phyloP scores from a whole-genome alignment of 352 stramenopile genomes.

The Halophytophthora batemanensis region DNA sequence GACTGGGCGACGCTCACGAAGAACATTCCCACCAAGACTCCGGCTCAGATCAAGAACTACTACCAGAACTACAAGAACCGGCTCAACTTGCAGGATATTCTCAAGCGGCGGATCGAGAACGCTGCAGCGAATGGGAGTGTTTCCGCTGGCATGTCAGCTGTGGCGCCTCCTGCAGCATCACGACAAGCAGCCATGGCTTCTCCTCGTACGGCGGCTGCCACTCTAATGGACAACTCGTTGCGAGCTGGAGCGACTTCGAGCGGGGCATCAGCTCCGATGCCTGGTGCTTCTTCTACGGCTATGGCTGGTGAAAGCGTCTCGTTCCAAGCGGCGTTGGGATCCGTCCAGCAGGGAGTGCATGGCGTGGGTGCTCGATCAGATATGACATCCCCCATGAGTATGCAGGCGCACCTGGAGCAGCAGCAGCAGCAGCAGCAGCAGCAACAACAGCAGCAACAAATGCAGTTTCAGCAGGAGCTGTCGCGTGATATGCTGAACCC shows the following conservation, averaged over 20 bases:
- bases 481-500: constrained; percentile 42
- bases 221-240: constrained; percentile 30
- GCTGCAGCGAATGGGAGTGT: constrained; percentile 22
- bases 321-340: constrained; percentile 32
- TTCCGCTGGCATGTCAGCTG: constrained; percentile 8
- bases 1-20: constrained; percentile 86
- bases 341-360: constrained; percentile 30
- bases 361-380: constrained; percentile 27
- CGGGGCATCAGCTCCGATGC: constrained; percentile 19
- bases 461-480: constrained; percentile 28
- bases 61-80: constrained; percentile 94
- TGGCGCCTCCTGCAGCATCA: constrained; percentile 1
- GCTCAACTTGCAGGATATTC: constrained; percentile 83
- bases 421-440: constrained; percentile 7
- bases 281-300: constrained; percentile 18
- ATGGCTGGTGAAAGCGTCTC: constrained; percentile 25
- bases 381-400: constrained; percentile 24
- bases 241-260: constrained; percentile 18
- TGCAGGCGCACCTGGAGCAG: no score
- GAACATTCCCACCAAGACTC: constrained; percentile 87
- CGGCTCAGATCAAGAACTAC: constrained; percentile 91
- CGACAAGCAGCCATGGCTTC: constrained; percentile 20
- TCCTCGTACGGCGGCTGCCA: constrained; percentile 31
- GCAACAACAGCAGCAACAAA: constrained; percentile 38
- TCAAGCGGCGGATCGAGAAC: constrained; percentile 76